Evolutionary conservation across 148 eudicot species (phyloP).

Genomic region (Selenicereus undatus): DNA sequence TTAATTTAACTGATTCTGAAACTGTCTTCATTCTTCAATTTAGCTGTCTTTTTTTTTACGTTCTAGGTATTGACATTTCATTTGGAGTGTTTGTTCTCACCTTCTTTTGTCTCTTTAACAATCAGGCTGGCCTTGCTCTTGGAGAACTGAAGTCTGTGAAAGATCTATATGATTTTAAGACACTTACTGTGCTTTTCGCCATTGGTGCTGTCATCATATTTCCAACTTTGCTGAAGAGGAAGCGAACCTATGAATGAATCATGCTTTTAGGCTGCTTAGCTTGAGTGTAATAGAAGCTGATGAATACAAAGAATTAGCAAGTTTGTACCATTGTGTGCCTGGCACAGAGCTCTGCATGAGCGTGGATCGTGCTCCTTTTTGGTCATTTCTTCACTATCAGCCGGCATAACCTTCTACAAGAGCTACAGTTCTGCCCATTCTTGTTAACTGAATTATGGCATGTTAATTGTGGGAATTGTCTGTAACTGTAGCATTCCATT

Average conservation of each 20-base stretch:
- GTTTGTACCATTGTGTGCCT: not conserved
- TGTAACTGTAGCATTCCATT: not conserved
- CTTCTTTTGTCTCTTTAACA: not conserved
- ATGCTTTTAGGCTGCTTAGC: not conserved
- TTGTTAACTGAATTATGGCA: not conserved
- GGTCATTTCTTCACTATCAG: constrained; percentile 13
- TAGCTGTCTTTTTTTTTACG: not conserved
- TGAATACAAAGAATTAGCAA: not conserved
- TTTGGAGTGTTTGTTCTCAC: not conserved
- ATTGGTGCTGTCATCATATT: constrained; percentile 71
- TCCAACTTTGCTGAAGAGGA: constrained; percentile 89
- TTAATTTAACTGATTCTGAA: not conserved
- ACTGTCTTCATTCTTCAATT: not conserved
- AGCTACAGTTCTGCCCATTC: not conserved
- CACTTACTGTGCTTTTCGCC: constrained; percentile 77
- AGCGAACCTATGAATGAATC: constrained; percentile 71
- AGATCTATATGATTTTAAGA: constrained; percentile 94
- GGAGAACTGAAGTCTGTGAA: constrained; percentile 95
- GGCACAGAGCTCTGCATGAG: not conserved
- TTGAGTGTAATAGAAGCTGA: constrained; percentile 1
- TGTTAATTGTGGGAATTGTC: not conserved
- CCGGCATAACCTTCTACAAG: constrained; percentile 9
- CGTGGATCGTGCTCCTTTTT: not conserved
- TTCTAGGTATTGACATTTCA: not conserved
- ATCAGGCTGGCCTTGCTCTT: constrained; percentile 96